These are phyloP conservation scores for Alternaria viburni DNA, from an alignment of 2,329 filamentous ascomycete species.

Conservation along the genomic window DNA sequence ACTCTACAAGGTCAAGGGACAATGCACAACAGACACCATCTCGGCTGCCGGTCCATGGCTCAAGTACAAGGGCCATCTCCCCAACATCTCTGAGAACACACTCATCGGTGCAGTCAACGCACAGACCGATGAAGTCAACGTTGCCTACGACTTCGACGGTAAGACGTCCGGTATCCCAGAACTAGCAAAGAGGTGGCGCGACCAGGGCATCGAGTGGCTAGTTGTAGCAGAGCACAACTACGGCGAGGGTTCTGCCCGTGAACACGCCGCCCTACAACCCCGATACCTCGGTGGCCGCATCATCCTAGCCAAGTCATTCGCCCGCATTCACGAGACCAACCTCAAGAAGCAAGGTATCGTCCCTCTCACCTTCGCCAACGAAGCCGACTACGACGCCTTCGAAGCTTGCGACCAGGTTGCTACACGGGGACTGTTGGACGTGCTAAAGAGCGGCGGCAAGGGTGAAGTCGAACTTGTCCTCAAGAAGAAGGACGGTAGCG, in stretches of 20 bases:
- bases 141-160: slow-evolving; percentile 85
- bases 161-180: slow-evolving; percentile 80
- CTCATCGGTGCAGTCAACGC: slow-evolving; percentile 94
- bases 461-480: slow-evolving; percentile 73
- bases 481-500: slow-evolving; percentile 63
- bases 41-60: slow-evolving; percentile 96
- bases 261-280: slow-evolving; percentile 89
- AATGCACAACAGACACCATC: slow-evolving; percentile 99
- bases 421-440: slow-evolving; percentile 83
- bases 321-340: slow-evolving; percentile 93
- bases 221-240: slow-evolving; percentile 98
- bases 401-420: slow-evolving; percentile 81
- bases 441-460: slow-evolving; percentile 77
- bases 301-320: slow-evolving; percentile 86
- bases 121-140: slow-evolving; percentile 90
- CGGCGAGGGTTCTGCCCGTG: slow-evolving; percentile 86
- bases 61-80: slow-evolving; percentile 98
- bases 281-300: slow-evolving; percentile 86
- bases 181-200: slow-evolving; percentile 83
- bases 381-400: slow-evolving; percentile 85
- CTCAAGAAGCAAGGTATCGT: slow-evolving; percentile 98
- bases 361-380: slow-evolving; percentile 87
- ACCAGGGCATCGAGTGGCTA: slow-evolving; percentile 78
- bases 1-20: slow-evolving; percentile 94
- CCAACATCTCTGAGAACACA: slow-evolving; percentile 97